Conservation (phyloP, 306 rosid genomes). For the Lathyrus sativus region DNA sequence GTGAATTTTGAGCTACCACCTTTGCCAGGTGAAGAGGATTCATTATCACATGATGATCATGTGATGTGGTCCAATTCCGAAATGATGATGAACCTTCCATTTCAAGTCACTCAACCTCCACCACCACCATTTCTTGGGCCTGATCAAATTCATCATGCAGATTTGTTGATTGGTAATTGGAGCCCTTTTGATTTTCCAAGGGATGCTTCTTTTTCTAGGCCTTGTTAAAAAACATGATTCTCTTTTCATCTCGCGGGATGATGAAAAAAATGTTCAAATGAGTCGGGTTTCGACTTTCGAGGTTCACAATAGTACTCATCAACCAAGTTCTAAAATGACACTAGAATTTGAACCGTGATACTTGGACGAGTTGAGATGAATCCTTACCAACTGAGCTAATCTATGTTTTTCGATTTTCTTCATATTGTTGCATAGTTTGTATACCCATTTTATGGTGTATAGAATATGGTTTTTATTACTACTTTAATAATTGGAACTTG, state of each 20-base stretch:
- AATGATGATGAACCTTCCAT: conserved; percentile 52
- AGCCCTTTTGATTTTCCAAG: conserved; percentile 66
- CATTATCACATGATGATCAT: conserved; percentile 37
- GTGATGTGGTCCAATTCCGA: conserved; percentile 56
- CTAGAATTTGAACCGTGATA: background rate
- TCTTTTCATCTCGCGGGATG: background rate
- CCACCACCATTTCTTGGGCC: conserved; percentile 43
- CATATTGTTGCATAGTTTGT: conserved; percentile 25
- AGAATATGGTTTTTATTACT: conserved; percentile 30
- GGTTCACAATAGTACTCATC: too few species aligned
- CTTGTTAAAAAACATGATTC: conserved; percentile 25
- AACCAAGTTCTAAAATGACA: background rate
- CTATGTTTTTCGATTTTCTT: conserved; percentile 17
- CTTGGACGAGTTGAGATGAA: background rate
- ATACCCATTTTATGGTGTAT: conserved; percentile 33
- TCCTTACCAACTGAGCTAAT: background rate
- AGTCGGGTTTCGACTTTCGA: background rate
- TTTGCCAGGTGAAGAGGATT: conserved; percentile 64
- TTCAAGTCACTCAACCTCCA: conserved; percentile 43
- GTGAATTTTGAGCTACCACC: conserved; percentile 65
- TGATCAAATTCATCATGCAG: conserved; percentile 56
- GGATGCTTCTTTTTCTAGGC: conserved; percentile 56
- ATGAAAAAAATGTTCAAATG: background rate
- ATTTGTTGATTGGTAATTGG: conserved; percentile 65
- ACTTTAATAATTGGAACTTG: conserved; percentile 37